Conservation (phyloP, 495 filamentous ascomycete genomes). For the Talaromyces wortmannii region DNA sequence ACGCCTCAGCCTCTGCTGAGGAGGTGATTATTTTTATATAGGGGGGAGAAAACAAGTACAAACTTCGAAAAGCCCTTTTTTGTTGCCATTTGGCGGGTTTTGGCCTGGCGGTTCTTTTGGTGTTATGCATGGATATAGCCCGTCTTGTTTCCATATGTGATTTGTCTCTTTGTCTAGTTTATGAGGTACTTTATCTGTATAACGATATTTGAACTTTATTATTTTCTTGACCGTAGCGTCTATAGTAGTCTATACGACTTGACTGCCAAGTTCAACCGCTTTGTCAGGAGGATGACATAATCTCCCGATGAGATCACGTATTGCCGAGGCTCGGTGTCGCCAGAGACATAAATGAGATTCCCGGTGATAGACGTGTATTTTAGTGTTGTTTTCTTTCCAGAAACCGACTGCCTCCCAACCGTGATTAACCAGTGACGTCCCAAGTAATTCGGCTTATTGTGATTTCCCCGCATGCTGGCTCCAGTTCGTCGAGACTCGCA, state of each 20-base stretch:
- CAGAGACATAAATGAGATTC: not conserved
- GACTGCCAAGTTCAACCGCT: not conserved
- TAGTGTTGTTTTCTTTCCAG: no score
- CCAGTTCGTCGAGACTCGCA: not conserved
- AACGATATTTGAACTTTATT: not conserved
- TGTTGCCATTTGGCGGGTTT: conserved; percentile 22
- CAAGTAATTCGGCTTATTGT: not conserved
- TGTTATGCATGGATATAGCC: conserved; percentile 40
- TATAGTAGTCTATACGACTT: not conserved
- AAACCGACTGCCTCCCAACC: no score
- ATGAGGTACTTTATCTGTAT: conserved; percentile 25
- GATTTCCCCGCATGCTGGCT: not conserved
- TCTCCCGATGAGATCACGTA: conserved; percentile 1
- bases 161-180: conserved; percentile 24
- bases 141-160: conserved; percentile 30
- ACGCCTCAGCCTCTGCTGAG: not conserved
- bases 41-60: conserved; percentile 3
- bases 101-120: conserved; percentile 8
- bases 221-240: not conserved
- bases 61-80: conserved; percentile 34
- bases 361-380: not conserved
- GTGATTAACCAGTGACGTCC: not conserved
- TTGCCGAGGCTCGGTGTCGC: conserved; percentile 5
- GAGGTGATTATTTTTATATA: not conserved
- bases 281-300: conserved; percentile 1